Conservation (phyloP, 768 basidiomycete genomes). For the Trametes elegans region DNA sequence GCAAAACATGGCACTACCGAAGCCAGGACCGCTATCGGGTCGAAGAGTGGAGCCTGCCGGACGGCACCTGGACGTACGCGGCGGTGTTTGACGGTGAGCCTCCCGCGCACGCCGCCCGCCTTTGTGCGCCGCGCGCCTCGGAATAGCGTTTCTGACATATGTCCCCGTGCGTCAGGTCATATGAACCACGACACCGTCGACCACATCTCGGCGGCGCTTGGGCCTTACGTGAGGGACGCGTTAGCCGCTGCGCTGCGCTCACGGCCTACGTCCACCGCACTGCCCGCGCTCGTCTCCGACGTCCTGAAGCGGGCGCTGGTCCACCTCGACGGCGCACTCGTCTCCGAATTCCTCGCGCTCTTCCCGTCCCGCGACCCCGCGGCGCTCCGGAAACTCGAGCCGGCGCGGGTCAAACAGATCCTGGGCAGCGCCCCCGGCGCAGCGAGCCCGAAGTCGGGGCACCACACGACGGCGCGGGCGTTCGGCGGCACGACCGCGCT, state of each 20-base stretch:
- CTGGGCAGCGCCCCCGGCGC: conserved; percentile 59
- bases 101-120: neutral
- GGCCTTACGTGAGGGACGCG: conserved; percentile 38
- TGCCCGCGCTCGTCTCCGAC: conserved; percentile 37
- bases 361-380: conserved; percentile 55
- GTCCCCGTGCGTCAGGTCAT: conserved; percentile 37
- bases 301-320: conserved; percentile 38
- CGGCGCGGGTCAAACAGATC: conserved; percentile 52
- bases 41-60: conserved; percentile 41
- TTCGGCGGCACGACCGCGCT: conserved; percentile 82
- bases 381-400: conserved; percentile 40
- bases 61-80: conserved; percentile 42
- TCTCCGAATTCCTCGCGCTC: conserved; percentile 42
- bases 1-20: conserved; percentile 32
- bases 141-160: neutral
- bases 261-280: conserved; percentile 20
- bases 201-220: conserved; percentile 40
- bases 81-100: conserved; percentile 47
- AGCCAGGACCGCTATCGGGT: conserved; percentile 43
- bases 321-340: conserved; percentile 42
- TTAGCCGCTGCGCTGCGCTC: conserved; percentile 36
- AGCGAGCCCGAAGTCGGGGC: conserved; percentile 49
- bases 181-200: conserved; percentile 48
- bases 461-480: conserved; percentile 63
- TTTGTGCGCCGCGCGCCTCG: too few species aligned